These are phyloP conservation scores for Arbutus unedo DNA, from an alignment of 148 eudicot species.

Conservation along the genomic window DNA sequence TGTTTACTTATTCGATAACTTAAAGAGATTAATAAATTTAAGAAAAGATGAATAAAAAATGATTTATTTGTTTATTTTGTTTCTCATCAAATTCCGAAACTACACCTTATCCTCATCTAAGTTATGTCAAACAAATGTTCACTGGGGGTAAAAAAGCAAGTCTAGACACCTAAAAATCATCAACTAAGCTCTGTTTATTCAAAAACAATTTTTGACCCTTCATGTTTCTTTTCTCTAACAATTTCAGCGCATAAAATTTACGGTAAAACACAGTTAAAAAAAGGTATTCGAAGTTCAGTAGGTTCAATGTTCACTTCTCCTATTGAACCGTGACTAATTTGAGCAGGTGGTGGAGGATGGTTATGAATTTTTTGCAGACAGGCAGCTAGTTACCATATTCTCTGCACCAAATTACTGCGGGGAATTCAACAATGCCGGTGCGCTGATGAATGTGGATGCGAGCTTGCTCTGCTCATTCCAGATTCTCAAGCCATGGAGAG, in stretches of 20 bases:
- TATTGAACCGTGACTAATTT: background rate
- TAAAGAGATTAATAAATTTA: no score
- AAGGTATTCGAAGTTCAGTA: no score
- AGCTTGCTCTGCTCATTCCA: slow-evolving; percentile 9
- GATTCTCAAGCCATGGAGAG: slow-evolving; percentile 12
- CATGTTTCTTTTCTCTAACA: background rate
- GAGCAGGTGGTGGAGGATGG: slow-evolving; percentile 8
- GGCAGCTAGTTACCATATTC: slow-evolving; percentile 12
- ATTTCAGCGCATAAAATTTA: no score
- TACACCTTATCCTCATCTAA: no score
- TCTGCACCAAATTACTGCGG: slow-evolving; percentile 7
- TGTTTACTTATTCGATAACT: no score
- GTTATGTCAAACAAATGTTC: background rate
- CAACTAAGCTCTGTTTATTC: background rate
- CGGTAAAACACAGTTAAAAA: background rate
- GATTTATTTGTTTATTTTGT: no score
- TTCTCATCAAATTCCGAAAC: no score
- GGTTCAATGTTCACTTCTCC: no score
- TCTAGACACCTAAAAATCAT: background rate
- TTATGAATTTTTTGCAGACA: slow-evolving; percentile 6
- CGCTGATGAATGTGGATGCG: slow-evolving; percentile 6
- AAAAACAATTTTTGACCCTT: background rate
- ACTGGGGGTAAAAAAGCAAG: background rate
- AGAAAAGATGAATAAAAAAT: no score
- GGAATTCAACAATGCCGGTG: slow-evolving; percentile 3